Evolutionary conservation across 768 basidiomycete genomes (phyloP).

Genomic region (Phanerodontia chrysosporium): DNA sequence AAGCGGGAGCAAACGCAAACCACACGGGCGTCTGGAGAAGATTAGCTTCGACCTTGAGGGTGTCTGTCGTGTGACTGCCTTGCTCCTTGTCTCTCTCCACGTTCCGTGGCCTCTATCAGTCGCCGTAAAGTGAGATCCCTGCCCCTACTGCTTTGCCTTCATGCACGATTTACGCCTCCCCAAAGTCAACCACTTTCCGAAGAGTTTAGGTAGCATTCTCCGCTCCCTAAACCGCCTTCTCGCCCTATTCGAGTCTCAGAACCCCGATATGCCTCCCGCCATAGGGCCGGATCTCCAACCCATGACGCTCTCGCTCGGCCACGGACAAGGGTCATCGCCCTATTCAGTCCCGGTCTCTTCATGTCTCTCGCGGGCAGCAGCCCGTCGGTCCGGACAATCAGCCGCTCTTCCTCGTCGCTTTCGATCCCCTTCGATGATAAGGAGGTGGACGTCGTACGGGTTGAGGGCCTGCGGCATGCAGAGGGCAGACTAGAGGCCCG

Average conservation of each 20-base stretch:
- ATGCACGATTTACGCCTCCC: slow-evolving; percentile 9
- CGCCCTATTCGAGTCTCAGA: slow-evolving; percentile 1
- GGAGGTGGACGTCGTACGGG: slow-evolving; percentile 40
- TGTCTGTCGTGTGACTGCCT: slow-evolving; percentile 20
- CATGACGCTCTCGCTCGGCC: neutral
- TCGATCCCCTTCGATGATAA: slow-evolving; percentile 34
- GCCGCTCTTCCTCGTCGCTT: slow-evolving; percentile 25
- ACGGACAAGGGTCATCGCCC: neutral
- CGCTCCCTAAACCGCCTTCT: slow-evolving; percentile 10
- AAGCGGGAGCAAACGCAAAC: neutral
- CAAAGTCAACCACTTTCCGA: neutral
- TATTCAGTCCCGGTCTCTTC: neutral
- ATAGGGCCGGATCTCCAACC: slow-evolving; percentile 10
- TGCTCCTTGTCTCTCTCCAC: neutral
- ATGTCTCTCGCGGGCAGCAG: neutral
- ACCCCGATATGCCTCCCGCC: slow-evolving; percentile 3
- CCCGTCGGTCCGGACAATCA: slow-evolving; percentile 24
- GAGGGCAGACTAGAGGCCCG: slow-evolving; percentile 57
- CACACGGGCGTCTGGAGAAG: neutral
- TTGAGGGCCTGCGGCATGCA: slow-evolving; percentile 60
- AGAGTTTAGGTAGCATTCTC: neutral
- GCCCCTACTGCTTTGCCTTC: neutral
- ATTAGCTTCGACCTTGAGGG: neutral
- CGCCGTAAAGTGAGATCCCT: neutral
- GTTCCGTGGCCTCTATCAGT: neutral